Percentiles rank a stretch among this genome's conserved stretches.
Evolutionary conservation across 345 rosid genomes (phyloP).

Genomic region (Populus deltoides): DNA sequence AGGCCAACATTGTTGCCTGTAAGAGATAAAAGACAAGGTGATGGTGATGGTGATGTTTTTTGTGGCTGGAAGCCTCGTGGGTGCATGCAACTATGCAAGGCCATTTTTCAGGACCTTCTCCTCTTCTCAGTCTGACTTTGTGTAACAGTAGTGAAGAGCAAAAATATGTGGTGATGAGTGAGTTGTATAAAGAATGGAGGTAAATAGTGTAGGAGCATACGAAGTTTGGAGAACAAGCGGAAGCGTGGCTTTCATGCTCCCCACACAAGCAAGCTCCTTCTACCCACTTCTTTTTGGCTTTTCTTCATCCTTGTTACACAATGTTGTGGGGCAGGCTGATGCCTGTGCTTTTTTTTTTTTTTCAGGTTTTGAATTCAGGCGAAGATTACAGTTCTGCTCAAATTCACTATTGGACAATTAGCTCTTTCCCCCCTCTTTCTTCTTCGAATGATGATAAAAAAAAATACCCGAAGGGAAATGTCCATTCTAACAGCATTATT

Average conservation of each 20-base stretch:
- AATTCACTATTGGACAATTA: no score
- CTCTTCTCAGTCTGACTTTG: neutral
- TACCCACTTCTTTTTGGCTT: neutral
- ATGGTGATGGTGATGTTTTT: conserved; percentile 15
- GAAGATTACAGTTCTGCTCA: no score
- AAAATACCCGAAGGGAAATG: no score
- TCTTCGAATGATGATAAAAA: no score
- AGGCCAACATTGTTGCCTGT: conserved; percentile 33
- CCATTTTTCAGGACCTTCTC: conserved; percentile 17
- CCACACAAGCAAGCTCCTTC: conserved; percentile 22
- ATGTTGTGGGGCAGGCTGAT: neutral
- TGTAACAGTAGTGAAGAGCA: neutral
- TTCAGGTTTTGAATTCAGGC: neutral
- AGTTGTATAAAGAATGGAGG: conserved; percentile 1
- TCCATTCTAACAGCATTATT: no score
- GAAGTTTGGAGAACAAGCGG: conserved; percentile 15
- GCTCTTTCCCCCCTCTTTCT: no score
- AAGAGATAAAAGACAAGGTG: conserved; percentile 37
- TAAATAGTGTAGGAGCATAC: neutral
- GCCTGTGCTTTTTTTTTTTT: neutral
- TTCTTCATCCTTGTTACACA: neutral
- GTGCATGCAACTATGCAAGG: conserved; percentile 24
- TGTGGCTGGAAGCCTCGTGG: conserved; percentile 20
- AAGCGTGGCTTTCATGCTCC: conserved; percentile 43
- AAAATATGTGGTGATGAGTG: conserved; percentile 32